Evolutionary conservation across 2,329 filamentous ascomycete species (phyloP), one percentile per base, ranked within the genome.

Genomic region (Aureobasidium sp.): DNA sequence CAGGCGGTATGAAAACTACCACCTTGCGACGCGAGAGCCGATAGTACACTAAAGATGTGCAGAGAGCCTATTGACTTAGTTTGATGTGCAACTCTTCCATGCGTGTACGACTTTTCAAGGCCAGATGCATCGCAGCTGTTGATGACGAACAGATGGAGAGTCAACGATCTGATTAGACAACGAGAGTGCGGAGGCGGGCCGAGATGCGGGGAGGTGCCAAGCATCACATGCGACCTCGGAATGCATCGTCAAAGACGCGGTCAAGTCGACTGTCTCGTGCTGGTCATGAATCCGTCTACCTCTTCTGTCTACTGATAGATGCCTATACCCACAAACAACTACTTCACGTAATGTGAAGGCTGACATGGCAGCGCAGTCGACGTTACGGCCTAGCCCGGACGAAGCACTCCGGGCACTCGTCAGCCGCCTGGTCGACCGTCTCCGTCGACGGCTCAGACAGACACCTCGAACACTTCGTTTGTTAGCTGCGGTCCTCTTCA

Each of bases 331-430:
- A 4, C 19, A 7, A 4, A 10, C 15, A 23, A 37, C 23, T n/a
- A 15, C 17, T 7, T 15, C 27, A 27, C 51, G 51, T 42, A 6
- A 55, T 55, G 51, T 49, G 59, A 64, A 51, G 62, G 10, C 21
- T 27, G 23, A 17, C 4, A 96, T 96, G 93, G 89, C 90, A 64
- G 87, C 81, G 65, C 92, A 95, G 77, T 96, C 93, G 60, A 96
- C 88, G 5, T 80, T 96, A 46, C 77, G 77, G 66, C 66, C 73
- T 62, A 68, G 69, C 60, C 55, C 55, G 42, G 70, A 76, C 68
- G 75, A 78, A 65, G 75, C 77, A 27, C 68, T 81, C n/a, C 64
- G 71, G 42, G 70, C 71, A 17, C 72, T 78, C 50, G 79, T 80
- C 65, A 70, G 74, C 45, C 74, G 75, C 64, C 81, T 83, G 69